These are phyloP conservation scores for Trichoderma asperellum DNA, from an alignment of 2,329 filamentous ascomycete genomes.

Conservation along the genomic window DNA sequence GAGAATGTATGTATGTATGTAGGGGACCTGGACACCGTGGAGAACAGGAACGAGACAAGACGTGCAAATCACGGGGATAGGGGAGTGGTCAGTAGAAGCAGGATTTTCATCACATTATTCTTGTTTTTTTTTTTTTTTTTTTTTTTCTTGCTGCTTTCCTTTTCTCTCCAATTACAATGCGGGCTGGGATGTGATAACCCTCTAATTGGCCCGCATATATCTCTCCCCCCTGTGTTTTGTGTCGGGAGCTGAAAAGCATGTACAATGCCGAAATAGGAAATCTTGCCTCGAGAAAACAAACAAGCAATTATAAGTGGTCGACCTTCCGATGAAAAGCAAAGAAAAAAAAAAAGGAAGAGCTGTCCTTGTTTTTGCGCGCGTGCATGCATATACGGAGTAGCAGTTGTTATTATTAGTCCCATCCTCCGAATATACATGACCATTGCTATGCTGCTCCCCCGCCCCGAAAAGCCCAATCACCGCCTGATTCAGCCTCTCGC, in stretches of 20 bases:
- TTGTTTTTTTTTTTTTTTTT: background rate
- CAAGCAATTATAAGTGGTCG: background rate
- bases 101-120: background rate
- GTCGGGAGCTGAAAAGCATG: background rate
- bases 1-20: background rate
- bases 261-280: slow-evolving; percentile 28
- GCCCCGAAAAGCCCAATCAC: background rate
- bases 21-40: background rate
- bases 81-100: background rate
- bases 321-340: background rate
- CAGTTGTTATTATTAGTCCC: background rate
- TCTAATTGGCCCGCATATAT: background rate
- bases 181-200: background rate
- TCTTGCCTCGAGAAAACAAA: slow-evolving; percentile 35
- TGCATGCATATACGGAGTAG: slow-evolving; percentile 2
- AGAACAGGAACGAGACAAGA: slow-evolving; percentile 1
- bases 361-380: background rate
- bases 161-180: background rate
- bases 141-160: background rate
- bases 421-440: background rate
- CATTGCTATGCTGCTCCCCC: background rate
- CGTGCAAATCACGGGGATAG: background rate
- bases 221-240: slow-evolving; percentile 18
- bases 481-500: slow-evolving; percentile 21
- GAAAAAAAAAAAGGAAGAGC: background rate